Percentiles rank a stretch among this genome's conserved stretches.
Conservation (phyloP, 1,284 basidiomycete genomes). For the Apiotrichum gracile region DNA sequence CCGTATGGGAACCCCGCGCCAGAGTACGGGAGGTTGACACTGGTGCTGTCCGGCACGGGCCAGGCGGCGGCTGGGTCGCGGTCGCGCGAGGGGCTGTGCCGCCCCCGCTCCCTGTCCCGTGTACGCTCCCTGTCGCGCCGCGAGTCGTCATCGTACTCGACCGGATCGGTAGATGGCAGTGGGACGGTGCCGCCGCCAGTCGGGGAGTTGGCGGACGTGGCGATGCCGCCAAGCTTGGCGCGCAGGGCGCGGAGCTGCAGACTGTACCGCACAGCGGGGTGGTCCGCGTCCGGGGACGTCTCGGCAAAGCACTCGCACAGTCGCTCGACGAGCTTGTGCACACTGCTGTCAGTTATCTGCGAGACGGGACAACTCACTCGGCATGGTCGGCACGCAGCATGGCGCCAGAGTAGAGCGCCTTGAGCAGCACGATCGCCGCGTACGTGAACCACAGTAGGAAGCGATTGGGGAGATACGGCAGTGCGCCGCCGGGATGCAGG, state of each 20-base stretch:
- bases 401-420: constrained; percentile 47
- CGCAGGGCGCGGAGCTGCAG: constrained; percentile 32
- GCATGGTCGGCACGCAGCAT: constrained; percentile 43
- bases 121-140: not conserved
- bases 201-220: constrained; percentile 26
- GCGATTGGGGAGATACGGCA: constrained; percentile 43
- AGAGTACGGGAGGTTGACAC: constrained; percentile 20
- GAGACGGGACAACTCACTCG: constrained; percentile 1
- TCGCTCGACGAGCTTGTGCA: constrained; percentile 36
- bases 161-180: constrained; percentile 12
- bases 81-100: not conserved
- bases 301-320: constrained; percentile 34
- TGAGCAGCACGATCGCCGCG: constrained; percentile 42
- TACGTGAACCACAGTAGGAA: constrained; percentile 47
- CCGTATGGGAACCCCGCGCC: not conserved
- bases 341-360: constrained; percentile 9
- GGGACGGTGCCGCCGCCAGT: constrained; percentile 28
- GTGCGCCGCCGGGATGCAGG: constrained; percentile 41
- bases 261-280: constrained; percentile 42
- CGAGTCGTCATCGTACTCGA: not conserved
- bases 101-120: not conserved
- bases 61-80: constrained; percentile 4
- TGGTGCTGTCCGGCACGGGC: not conserved
- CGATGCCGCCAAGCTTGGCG: constrained; percentile 31
- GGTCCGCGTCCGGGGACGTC: constrained; percentile 36